Evolutionary conservation across 2,329 filamentous ascomycete species (phyloP), one percentile per base, ranked within the genome.

Genomic region (Colletotrichum endophyticum): DNA sequence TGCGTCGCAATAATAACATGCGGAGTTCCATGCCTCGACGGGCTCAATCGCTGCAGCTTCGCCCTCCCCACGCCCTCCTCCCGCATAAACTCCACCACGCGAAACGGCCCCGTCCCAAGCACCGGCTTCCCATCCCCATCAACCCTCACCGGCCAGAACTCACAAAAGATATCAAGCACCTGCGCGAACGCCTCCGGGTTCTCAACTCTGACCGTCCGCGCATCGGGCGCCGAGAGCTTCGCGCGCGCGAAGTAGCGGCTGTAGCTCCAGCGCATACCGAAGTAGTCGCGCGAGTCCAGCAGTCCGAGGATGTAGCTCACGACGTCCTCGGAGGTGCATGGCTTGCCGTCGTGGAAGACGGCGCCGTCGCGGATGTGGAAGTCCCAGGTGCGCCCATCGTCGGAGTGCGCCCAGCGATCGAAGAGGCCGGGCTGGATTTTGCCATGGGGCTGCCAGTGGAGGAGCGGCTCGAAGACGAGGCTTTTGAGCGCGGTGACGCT

Each of bases 231-330:
- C 6, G 39, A 39, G n/a, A 70, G 28, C 13, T 9, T 39, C 15
- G 57, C 57, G 4, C 53, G 16, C 1, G 57, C 66, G 1, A 73
- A 73, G 19, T 73, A 73, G 13, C 71, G 71, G 57, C 71, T 73
- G 30, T 73, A 73, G 32, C 71, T 73, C 71, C 71, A 73, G 9
- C 66, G 71, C 71, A 73, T 73, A 30, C 71, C 71, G 15, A 73
- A 73, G 66, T 73, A 73, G 39, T 73, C 71, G 36, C 71, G 57
- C 12, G 71, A 70, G 39, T 73, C 71, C 27, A 73, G 30, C 15
- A 73, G 66, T 0, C 66, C 71, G 16, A 36, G 44, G 25, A 73
- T 63, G 30, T 70, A 73, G 19, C 3, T 22, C 28, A 70, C 66
- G 8, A 73, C 19, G 3, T 73, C 56, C 1, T n/a, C 36, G 1